These are phyloP conservation scores for Pleurozium schreberi DNA, from an alignment of 225 moss, liverwort and hornwort genomes.

Conservation along the genomic window DNA sequence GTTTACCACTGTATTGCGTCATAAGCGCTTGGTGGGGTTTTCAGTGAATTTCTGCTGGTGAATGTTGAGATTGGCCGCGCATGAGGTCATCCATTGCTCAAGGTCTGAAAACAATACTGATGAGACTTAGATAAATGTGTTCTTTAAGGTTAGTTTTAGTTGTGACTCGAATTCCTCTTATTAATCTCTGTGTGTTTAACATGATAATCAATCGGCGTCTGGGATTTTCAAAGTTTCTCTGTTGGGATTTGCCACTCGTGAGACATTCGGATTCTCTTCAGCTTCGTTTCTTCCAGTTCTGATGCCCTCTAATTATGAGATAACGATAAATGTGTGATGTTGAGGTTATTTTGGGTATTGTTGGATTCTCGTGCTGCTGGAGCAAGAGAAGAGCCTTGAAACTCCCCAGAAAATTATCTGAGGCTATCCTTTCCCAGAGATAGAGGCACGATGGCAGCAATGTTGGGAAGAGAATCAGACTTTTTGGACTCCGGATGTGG, in stretches of 20 bases:
- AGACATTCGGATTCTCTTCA: background rate
- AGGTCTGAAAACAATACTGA: background rate
- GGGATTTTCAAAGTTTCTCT: background rate
- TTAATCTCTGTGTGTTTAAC: background rate
- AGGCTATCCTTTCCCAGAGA: slow-evolving; percentile 69
- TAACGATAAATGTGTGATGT: background rate
- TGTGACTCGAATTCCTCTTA: background rate
- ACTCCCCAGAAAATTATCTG: slow-evolving; percentile 35
- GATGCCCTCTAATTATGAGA: no score
- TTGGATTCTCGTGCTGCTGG: slow-evolving; percentile 1
- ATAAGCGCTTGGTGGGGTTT: background rate
- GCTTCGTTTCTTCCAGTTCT: background rate
- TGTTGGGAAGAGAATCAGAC: slow-evolving; percentile 87
- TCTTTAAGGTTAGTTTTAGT: background rate
- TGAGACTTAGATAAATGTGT: background rate
- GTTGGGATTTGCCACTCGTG: background rate
- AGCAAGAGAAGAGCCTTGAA: slow-evolving; percentile 18
- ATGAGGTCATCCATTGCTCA: background rate
- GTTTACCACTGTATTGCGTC: background rate
- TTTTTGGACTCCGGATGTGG: slow-evolving; percentile 67
- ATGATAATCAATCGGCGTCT: background rate
- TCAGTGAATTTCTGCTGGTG: background rate
- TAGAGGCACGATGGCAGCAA: slow-evolving; percentile 85
- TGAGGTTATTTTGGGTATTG: background rate
- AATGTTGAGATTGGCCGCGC: background rate